A percentile compares a stretch with the other conserved stretches of the same genome.
Conservation (phyloP, 805 yeast genomes). For the Cyberlindnera nakhonratchasimensis region DNA sequence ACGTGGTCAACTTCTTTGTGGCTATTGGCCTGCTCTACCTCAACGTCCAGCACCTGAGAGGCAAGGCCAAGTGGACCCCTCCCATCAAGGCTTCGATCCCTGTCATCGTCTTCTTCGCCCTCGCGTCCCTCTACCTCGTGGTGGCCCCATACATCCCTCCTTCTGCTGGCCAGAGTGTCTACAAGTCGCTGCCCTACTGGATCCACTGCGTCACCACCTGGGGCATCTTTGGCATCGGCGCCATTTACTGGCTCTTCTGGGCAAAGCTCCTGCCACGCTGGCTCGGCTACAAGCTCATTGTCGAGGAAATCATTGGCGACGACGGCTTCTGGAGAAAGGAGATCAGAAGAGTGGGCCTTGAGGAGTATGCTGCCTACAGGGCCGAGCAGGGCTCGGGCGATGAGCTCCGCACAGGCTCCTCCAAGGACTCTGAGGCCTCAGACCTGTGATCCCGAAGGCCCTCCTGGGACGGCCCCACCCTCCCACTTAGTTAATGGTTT, state of each 20-base stretch:
- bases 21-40: constrained; percentile 60
- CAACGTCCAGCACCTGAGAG: constrained; percentile 48
- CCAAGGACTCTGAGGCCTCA: neutral
- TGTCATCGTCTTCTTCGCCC: constrained; percentile 59
- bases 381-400: constrained; percentile 12
- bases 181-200: constrained; percentile 69
- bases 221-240: constrained; percentile 68
- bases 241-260: constrained; percentile 65
- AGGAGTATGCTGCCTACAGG: constrained; percentile 20
- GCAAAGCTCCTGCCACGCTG: constrained; percentile 51
- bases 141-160: constrained; percentile 83
- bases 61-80: constrained; percentile 61
- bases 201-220: constrained; percentile 80
- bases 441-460: no score
- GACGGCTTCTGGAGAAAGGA: constrained; percentile 74
- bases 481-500: neutral
- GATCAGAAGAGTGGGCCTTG: constrained; percentile 39
- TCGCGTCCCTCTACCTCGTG: constrained; percentile 64
- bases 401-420: neutral
- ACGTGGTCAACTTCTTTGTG: constrained; percentile 66
- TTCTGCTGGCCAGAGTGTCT: constrained; percentile 58
- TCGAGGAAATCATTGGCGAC: constrained; percentile 53
- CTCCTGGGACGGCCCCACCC: no score
- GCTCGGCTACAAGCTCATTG: constrained; percentile 49
- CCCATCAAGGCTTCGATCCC: constrained; percentile 64